Conservation (phyloP, 768 basidiomycete species). For the Russula compacta region DNA sequence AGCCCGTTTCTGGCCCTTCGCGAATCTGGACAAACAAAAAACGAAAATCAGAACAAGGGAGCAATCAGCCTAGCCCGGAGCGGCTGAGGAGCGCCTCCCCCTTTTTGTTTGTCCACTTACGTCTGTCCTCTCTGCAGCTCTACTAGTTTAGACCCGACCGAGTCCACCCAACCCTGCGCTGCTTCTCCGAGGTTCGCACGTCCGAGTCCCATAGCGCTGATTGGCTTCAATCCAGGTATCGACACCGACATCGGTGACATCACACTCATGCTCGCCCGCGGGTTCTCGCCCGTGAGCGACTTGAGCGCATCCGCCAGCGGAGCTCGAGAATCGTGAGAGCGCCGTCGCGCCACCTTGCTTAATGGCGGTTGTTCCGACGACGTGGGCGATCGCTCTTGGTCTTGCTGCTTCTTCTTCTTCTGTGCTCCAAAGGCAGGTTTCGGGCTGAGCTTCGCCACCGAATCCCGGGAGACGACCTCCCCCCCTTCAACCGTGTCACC, state of each 20-base stretch:
- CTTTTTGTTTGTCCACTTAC: constrained; percentile 34
- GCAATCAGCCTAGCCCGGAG: neutral
- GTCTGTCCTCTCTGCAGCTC: constrained; percentile 45
- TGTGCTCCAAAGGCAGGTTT: constrained; percentile 1
- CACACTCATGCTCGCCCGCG: constrained; percentile 14
- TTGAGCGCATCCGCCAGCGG: constrained; percentile 24
- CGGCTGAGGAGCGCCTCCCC: neutral
- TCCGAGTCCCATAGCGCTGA: constrained; percentile 24
- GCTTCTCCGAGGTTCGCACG: constrained; percentile 24
- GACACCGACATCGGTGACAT: constrained; percentile 33
- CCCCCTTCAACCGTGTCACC: constrained; percentile 8
- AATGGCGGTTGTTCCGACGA: neutral
- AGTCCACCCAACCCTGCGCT: constrained; percentile 36
- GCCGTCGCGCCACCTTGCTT: constrained; percentile 19
- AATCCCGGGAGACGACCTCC: constrained; percentile 35
- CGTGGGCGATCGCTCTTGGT: neutral
- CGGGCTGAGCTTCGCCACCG: constrained; percentile 32
- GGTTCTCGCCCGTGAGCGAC: constrained; percentile 10
- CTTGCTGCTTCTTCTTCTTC: neutral
- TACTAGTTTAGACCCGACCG: constrained; percentile 42
- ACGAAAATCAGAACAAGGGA: neutral
- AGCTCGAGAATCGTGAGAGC: constrained; percentile 23
- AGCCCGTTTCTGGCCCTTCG: constrained; percentile 60
- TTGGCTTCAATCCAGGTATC: constrained; percentile 33
- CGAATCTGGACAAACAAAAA: constrained; percentile 36